A percentile compares a stretch with the other conserved stretches of the same genome.
Conservation (phyloP, 1,284 basidiomycete genomes). For the Pseudozyma pruni region DNA sequence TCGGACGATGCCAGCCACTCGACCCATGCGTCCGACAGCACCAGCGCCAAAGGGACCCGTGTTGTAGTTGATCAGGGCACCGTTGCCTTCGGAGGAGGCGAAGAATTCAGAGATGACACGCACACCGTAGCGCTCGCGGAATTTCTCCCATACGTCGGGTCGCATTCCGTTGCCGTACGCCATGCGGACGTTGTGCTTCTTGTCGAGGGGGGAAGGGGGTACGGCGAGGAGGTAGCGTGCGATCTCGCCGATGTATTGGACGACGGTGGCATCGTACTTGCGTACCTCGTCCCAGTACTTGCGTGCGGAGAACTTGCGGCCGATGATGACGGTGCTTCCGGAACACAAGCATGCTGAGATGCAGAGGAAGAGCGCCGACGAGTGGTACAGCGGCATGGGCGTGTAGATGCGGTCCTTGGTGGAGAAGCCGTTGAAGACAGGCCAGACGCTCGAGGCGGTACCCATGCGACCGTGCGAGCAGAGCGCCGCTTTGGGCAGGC, state of each 20-base stretch:
- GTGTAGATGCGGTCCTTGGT: slow-evolving; percentile 66
- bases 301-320: slow-evolving; percentile 67
- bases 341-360: slow-evolving; percentile 59
- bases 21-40: slow-evolving; percentile 64
- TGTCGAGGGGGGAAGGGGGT: slow-evolving; percentile 64
- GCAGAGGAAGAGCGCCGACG: slow-evolving; percentile 64
- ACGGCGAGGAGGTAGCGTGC: slow-evolving; percentile 66
- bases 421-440: slow-evolving; percentile 50
- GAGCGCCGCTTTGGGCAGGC: slow-evolving; percentile 67
- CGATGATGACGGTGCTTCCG: slow-evolving; percentile 67
- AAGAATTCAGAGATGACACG: slow-evolving; percentile 66
- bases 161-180: slow-evolving; percentile 69
- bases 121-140: slow-evolving; percentile 66
- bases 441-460: slow-evolving; percentile 57
- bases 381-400: slow-evolving; percentile 67
- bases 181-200: slow-evolving; percentile 67
- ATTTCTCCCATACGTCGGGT: slow-evolving; percentile 68
- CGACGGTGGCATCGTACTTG: slow-evolving; percentile 63
- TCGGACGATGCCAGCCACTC: slow-evolving; percentile 41
- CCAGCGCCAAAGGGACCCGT: slow-evolving; percentile 66
- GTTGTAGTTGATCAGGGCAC: slow-evolving; percentile 66
- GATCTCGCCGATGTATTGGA: slow-evolving; percentile 69
- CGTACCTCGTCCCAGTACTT: slow-evolving; percentile 67
- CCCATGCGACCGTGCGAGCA: slow-evolving; percentile 66
- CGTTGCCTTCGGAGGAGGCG: slow-evolving; percentile 66